phyloP scores from a whole-genome alignment of 23 red algal genomes.

The Gracilariopsis chorda region DNA sequence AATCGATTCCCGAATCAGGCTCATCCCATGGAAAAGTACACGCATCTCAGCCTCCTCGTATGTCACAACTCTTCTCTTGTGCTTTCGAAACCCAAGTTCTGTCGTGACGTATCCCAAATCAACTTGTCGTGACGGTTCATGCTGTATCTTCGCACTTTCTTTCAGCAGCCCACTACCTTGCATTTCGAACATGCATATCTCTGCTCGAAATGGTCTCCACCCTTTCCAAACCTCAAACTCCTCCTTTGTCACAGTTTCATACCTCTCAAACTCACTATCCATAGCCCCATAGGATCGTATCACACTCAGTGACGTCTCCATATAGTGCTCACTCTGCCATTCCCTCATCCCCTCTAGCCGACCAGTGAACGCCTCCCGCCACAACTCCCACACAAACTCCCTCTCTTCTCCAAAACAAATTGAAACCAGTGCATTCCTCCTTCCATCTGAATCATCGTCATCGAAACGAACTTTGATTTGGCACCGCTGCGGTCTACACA shows the following conservation, averaged over 20 bases:
- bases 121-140: background rate
- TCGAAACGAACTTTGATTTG: background rate
- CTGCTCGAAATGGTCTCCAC: background rate
- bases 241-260: background rate
- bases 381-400: background rate
- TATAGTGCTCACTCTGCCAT: background rate
- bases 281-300: background rate
- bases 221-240: background rate
- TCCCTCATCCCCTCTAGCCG: background rate
- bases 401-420: background rate
- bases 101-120: background rate
- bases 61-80: background rate
- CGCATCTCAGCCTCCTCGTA: background rate
- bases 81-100: background rate
- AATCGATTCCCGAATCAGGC: background rate
- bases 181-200: background rate
- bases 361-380: background rate
- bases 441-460: background rate
- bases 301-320: background rate
- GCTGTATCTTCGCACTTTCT: background rate
- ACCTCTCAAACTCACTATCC: background rate
- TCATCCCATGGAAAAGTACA: background rate
- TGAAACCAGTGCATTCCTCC: background rate
- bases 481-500: background rate
- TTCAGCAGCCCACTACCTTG: background rate